Base-by-base conservation (phyloP, 805 yeast genomes). In the Brettanomyces custersianus region DNA sequence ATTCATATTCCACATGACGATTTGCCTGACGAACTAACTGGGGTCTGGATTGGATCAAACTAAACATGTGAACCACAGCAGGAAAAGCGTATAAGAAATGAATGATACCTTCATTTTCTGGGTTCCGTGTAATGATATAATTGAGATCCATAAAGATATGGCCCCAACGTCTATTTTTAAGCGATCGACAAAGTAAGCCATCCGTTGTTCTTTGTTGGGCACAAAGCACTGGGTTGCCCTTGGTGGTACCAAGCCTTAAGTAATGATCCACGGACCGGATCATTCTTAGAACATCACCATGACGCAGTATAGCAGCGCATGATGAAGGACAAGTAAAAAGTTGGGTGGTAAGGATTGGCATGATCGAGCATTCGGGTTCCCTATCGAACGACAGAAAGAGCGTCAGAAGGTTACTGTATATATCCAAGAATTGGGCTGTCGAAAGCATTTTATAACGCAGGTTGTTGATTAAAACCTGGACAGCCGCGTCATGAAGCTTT, bases 1-100 rank as follows among this genome's bases (percentile, higher is more conserved):
- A 78, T 52, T 90, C 98, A 53, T 82, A 92, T 52, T 88, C 96
- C 8, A 90, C 87, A 55, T 90, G 98, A 40, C 74, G 79, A 5
- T 70, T 65, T 4, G 76, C 74, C 49, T 86, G 95, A 40, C 97
- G 67, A 41, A 67, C 71, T 47, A 85, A 60, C 0, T 82, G 77
- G 1, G 92, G 83, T 31, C 76, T 68, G 3, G 95, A 88, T 55
- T 86, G 92, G 47, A 86, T 82, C 22, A 85, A 57, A 2, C 73
- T 60, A 21, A 83, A 47, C 8, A 85, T 65, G 43, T 81, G 85
- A 30, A 83, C 70, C 17, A 79, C 68, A 21, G 62, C 56, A 3
- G 59, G 51, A 13, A 70, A 61, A 3, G 63, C 54, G 43, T 68
- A 57, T 0, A 80, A 62, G 23, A 44, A 44, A 12, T 42, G 35